A percentile compares a stretch with the other conserved stretches of the same genome.
These are phyloP conservation scores for Hamamelis virginiana DNA, from an alignment of 164 flowering plant genomes.

Conservation along the genomic window DNA sequence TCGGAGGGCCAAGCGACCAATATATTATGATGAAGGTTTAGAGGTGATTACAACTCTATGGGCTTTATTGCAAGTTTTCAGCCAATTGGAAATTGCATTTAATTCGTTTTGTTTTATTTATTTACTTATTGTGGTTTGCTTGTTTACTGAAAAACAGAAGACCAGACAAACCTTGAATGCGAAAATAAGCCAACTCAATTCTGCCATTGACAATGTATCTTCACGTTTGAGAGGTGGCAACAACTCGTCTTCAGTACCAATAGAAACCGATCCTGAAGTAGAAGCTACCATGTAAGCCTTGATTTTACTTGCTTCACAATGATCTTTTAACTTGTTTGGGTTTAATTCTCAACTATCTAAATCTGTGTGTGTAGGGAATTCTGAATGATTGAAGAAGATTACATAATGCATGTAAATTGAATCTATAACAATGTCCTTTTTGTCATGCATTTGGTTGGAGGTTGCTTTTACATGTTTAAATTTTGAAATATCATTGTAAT, in stretches of 20 bases:
- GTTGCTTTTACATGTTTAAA: background rate
- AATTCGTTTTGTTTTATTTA: background rate
- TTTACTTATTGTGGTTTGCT: background rate
- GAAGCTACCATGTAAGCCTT: slow-evolving; percentile 50
- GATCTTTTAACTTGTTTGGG: background rate
- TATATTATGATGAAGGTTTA: slow-evolving; percentile 84
- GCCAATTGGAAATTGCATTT: background rate
- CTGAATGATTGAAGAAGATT: background rate
- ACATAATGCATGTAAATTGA: background rate
- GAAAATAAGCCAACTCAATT: slow-evolving; percentile 77
- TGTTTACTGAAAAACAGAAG: slow-evolving; percentile 43
- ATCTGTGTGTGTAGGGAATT: background rate
- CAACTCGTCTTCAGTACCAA: slow-evolving; percentile 37
- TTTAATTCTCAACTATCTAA: background rate
- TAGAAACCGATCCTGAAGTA: slow-evolving; percentile 55
- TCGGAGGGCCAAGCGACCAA: slow-evolving; percentile 63
- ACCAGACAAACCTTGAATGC: slow-evolving; percentile 76
- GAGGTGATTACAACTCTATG: slow-evolving; percentile 48
- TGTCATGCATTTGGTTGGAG: slow-evolving; percentile 4
- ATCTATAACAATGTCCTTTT: background rate
- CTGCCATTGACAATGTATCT: slow-evolving; percentile 88
- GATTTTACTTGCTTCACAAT: slow-evolving; percentile 19
- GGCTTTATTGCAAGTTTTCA: slow-evolving; percentile 2
- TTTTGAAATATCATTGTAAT: background rate
- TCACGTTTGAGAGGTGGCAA: slow-evolving; percentile 79